phyloP scores from a whole-genome alignment of 208 protist genomes.

The Wallacemonas collosoma region DNA sequence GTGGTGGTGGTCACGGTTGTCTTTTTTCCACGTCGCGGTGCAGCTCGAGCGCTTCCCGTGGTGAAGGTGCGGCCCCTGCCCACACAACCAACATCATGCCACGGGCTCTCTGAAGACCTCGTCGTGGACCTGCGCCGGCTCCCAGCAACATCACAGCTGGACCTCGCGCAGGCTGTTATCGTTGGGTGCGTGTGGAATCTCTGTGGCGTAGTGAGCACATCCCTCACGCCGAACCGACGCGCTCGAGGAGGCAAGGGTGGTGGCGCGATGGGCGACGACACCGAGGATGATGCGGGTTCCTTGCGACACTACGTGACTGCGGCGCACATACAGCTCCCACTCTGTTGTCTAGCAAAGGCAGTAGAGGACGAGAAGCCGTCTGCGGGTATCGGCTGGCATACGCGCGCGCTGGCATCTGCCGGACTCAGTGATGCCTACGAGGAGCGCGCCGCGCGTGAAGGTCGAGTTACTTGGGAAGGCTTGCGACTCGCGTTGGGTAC shows the following conservation, averaged over 20 bases:
- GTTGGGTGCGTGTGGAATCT: constrained; percentile 11
- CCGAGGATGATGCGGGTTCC: no score
- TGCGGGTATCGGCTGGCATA: no score
- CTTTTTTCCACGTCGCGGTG: constrained; percentile 33
- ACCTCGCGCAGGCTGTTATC: not conserved
- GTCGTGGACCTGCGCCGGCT: constrained; percentile 6
- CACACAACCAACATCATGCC: not conserved
- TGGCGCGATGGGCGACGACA: no score
- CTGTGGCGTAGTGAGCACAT: constrained; percentile 19
- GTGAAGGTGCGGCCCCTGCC: constrained; percentile 29
- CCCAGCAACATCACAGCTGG: not conserved
- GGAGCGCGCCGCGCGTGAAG: not conserved
- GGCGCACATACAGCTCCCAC: constrained; percentile 20
- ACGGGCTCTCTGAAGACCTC: not conserved
- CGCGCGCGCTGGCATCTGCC: no score
- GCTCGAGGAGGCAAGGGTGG: not conserved
- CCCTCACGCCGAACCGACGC: not conserved
- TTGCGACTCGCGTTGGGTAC: constrained; percentile 35
- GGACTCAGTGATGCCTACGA: not conserved
- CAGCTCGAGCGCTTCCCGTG: constrained; percentile 29
- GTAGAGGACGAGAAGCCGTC: no score
- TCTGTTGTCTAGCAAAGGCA: no score
- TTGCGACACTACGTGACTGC: constrained; percentile 17
- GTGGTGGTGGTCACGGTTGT: constrained; percentile 42
- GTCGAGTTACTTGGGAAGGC: constrained; percentile 28